A percentile compares a stretch with the other conserved stretches of the same genome.
These are phyloP conservation scores for Macrolepiota dolichaula DNA, from an alignment of 768 basidiomycete species.

Conservation along the genomic window DNA sequence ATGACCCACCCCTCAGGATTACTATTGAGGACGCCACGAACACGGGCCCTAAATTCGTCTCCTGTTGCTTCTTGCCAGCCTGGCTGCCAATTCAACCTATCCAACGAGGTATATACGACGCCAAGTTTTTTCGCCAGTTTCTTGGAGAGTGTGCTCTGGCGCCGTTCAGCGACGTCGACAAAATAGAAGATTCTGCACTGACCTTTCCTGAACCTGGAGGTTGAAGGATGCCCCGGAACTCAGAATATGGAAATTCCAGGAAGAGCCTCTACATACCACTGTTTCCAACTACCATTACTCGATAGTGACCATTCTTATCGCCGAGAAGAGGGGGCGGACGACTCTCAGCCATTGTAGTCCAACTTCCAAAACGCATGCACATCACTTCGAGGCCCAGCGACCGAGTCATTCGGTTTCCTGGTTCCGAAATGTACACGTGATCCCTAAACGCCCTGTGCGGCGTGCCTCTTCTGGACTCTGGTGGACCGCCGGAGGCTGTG, in stretches of 20 bases:
- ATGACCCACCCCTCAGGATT: conserved; percentile 46
- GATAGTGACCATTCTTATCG: conserved; percentile 43
- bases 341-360: neutral
- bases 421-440: neutral
- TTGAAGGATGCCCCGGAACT: no score
- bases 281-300: conserved; percentile 43
- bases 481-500: conserved; percentile 4
- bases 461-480: neutral
- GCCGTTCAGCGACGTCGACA: neutral
- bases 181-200: neutral
- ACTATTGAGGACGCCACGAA: conserved; percentile 25
- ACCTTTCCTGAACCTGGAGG: neutral
- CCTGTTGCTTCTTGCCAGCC: conserved; percentile 35
- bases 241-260: neutral
- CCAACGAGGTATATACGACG: conserved; percentile 45
- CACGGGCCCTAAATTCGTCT: conserved; percentile 27
- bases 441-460: neutral
- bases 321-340: neutral
- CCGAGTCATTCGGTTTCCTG: neutral
- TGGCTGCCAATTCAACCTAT: conserved; percentile 46
- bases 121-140: conserved; percentile 40
- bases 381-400: neutral
- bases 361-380: neutral
- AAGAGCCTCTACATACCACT: conserved; percentile 34
- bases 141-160: conserved; percentile 45